Percentiles rank a stretch among this genome's conserved stretches.
Evolutionary conservation across 169 alveolate genomes (phyloP).

Genomic region (Plasmodium relictum): DNA sequence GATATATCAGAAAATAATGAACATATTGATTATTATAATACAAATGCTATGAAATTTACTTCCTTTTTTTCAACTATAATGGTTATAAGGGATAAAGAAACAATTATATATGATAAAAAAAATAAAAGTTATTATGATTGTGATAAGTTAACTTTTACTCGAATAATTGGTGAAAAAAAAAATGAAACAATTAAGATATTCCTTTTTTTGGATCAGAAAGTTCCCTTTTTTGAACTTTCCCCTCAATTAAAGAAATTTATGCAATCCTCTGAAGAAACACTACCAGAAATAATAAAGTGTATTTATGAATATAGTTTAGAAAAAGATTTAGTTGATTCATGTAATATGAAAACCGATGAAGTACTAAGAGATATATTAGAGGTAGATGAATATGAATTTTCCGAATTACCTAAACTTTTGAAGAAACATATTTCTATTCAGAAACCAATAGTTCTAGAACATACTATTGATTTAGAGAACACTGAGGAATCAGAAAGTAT

Average conservation of each 20-base stretch:
- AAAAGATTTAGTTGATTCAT: slow-evolving; percentile 52
- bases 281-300: slow-evolving; percentile 69
- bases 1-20: slow-evolving; percentile 42
- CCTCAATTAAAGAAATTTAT: slow-evolving; percentile 55
- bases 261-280: slow-evolving; percentile 70
- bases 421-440: slow-evolving; percentile 58
- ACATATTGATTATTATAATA: slow-evolving; percentile 54
- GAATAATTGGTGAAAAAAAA: slow-evolving; percentile 59
- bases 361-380: slow-evolving; percentile 57
- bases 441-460: slow-evolving; percentile 75
- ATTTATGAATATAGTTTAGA: slow-evolving; percentile 76
- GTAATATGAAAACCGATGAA: slow-evolving; percentile 69
- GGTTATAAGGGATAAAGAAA: slow-evolving; percentile 72
- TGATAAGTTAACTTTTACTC: slow-evolving; percentile 73
- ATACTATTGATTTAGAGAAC: slow-evolving; percentile 56
- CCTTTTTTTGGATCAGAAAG: slow-evolving; percentile 69
- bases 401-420: slow-evolving; percentile 63
- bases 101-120: slow-evolving; percentile 75
- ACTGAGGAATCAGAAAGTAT: slow-evolving; percentile 68
- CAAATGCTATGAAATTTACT: slow-evolving; percentile 73
- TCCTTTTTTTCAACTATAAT: slow-evolving; percentile 76
- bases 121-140: slow-evolving; percentile 72
- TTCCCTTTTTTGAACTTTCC: slow-evolving; percentile 74
- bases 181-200: slow-evolving; percentile 60
- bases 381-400: slow-evolving; percentile 73